phyloP scores from a whole-genome alignment of 1,284 basidiomycete genomes.

The Trichosporon sp. region DNA sequence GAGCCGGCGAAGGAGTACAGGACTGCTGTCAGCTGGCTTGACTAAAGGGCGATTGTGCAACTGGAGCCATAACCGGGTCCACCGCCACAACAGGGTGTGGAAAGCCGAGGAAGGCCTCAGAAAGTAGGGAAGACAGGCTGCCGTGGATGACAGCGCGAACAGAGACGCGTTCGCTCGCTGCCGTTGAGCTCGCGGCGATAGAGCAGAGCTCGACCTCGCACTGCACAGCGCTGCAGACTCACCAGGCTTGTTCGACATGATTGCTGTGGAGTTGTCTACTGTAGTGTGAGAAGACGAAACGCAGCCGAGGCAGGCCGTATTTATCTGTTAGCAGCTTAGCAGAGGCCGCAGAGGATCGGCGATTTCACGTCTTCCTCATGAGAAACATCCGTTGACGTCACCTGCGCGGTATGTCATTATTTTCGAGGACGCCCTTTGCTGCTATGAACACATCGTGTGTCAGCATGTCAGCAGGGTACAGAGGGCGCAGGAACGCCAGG shows the following conservation, averaged over 20 bases:
- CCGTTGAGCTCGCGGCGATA: too few species aligned
- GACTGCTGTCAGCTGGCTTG: neutral
- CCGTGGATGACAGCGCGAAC: too few species aligned
- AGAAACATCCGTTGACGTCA: constrained; percentile 1
- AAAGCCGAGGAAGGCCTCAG: neutral
- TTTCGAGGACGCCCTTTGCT: neutral
- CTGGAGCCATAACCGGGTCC: too few species aligned
- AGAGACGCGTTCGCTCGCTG: too few species aligned
- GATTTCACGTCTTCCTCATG: neutral
- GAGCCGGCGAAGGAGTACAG: constrained; percentile 44
- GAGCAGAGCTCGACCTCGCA: neutral
- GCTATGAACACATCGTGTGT: neutral
- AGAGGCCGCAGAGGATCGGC: neutral
- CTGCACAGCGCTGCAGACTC: neutral
- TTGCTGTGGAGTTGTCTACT: neutral
- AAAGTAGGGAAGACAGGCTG: neutral
- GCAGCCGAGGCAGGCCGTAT: neutral
- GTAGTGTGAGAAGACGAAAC: neutral
- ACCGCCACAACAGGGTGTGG: neutral
- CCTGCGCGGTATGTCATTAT: neutral
- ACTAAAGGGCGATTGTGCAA: too few species aligned
- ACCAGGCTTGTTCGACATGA: neutral
- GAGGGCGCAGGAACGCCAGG: neutral
- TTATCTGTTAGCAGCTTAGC: neutral
- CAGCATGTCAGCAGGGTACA: neutral